Conservation (phyloP, 2,329 filamentous ascomycete species). For the Esteya vermicola region DNA sequence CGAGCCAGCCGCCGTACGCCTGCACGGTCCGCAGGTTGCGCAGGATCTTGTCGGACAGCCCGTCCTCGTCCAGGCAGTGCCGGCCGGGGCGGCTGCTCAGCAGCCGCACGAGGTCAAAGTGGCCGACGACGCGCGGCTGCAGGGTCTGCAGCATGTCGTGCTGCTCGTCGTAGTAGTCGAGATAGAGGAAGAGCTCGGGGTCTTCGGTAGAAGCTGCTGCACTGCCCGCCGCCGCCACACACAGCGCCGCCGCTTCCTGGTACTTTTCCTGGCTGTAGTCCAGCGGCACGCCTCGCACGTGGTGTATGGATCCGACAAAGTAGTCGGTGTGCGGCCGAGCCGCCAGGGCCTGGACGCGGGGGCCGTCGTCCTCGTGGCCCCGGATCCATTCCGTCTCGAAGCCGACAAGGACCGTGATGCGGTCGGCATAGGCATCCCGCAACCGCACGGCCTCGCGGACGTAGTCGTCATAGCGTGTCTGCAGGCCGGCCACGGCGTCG, state of each 20-base stretch:
- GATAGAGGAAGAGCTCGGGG: conserved; percentile 59
- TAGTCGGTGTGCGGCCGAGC: conserved; percentile 52
- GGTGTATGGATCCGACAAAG: conserved; percentile 81
- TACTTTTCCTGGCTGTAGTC: conserved; percentile 68
- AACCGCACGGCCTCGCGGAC: conserved; percentile 62
- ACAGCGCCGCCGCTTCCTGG: conserved; percentile 42
- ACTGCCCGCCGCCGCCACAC: background rate
- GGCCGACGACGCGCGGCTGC: conserved; percentile 67
- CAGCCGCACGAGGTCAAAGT: conserved; percentile 84
- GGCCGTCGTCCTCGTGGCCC: conserved; percentile 40
- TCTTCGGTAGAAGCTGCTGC: no score
- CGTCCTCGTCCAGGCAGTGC: conserved; percentile 15
- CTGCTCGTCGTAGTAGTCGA: conserved; percentile 81
- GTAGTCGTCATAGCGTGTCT: conserved; percentile 53
- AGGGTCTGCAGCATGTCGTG: conserved; percentile 62
- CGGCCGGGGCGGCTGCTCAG: conserved; percentile 55
- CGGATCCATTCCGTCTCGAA: conserved; percentile 94
- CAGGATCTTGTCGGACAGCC: conserved; percentile 63
- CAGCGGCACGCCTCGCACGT: conserved; percentile 74
- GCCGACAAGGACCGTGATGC: conserved; percentile 71
- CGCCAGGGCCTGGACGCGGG: conserved; percentile 46
- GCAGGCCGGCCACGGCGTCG: conserved; percentile 32
- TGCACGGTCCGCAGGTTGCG: conserved; percentile 62
- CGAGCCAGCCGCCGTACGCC: conserved; percentile 66
- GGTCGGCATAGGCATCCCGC: conserved; percentile 49